Percentiles rank a stretch among this genome's conserved stretches.
Conservation (phyloP, 306 rosid species). For the Canavalia gladiata region DNA sequence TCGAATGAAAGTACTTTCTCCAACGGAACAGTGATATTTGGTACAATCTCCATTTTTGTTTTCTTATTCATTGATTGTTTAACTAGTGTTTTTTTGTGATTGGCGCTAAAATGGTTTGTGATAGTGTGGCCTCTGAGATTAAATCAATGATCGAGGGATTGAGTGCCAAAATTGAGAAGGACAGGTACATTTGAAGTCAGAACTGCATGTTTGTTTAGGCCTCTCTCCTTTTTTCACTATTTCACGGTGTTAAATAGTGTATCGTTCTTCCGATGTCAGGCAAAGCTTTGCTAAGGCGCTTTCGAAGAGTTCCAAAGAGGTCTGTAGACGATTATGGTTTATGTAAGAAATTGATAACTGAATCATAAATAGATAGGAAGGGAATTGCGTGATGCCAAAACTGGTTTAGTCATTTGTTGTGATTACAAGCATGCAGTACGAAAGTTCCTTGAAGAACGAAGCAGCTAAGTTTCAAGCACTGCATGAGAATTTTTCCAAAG, state of each 20-base stretch:
- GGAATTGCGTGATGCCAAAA: constrained; percentile 34
- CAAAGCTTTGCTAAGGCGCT: constrained; percentile 89
- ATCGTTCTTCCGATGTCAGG: constrained; percentile 55
- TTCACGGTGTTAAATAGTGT: constrained; percentile 27
- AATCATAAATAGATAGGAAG: background rate
- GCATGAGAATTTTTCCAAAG: constrained; percentile 81
- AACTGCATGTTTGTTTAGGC: background rate
- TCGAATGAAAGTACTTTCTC: background rate
- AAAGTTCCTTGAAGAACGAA: constrained; percentile 82
- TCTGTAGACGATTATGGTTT: constrained; percentile 48
- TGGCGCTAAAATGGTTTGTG: constrained; percentile 37
- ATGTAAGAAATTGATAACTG: background rate
- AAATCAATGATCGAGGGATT: constrained; percentile 73
- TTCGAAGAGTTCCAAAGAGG: constrained; percentile 98
- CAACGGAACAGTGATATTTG: background rate
- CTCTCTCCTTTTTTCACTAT: background rate
- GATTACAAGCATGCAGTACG: constrained; percentile 67
- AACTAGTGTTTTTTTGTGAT: background rate
- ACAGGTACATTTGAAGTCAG: constrained; percentile 64
- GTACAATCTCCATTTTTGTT: background rate
- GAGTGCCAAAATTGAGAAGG: constrained; percentile 90
- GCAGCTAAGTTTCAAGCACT: constrained; percentile 78
- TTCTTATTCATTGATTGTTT: background rate
- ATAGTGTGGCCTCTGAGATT: constrained; percentile 85
- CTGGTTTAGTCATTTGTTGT: constrained; percentile 40